phyloP scores from a whole-genome alignment of 2,329 filamentous ascomycete genomes.

The Dichotomopilus funicola region DNA sequence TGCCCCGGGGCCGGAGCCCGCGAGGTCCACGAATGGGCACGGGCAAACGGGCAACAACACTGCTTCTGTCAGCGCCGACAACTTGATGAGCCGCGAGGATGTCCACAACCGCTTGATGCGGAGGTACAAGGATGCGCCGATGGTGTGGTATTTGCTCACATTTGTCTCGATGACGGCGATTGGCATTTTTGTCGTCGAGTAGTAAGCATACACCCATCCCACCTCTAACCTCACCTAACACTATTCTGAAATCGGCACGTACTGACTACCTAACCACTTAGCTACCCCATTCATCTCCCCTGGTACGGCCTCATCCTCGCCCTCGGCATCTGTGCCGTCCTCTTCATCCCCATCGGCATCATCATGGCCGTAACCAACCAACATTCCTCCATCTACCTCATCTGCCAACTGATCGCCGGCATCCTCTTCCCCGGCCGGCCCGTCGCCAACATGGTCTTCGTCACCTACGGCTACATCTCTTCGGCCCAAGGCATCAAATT shows the following conservation, averaged over 20 bases:
- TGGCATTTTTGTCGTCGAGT: conserved; percentile 79
- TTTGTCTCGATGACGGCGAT: conserved; percentile 70
- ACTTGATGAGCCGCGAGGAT: conserved; percentile 65
- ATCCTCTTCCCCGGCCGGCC: conserved; percentile 76
- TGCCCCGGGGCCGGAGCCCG: conserved; percentile 12
- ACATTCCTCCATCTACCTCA: conserved; percentile 78
- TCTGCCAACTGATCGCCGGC: conserved; percentile 80
- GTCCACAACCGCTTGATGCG: conserved; percentile 80
- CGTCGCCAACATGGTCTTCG: conserved; percentile 89
- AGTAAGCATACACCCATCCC: conserved; percentile 45
- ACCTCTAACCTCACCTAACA: neutral
- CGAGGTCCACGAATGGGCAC: conserved; percentile 7
- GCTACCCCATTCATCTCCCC: conserved; percentile 72
- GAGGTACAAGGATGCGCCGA: conserved; percentile 72
- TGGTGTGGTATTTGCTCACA: conserved; percentile 73
- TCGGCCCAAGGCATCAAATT: conserved; percentile 87
- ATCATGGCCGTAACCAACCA: conserved; percentile 92
- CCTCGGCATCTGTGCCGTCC: conserved; percentile 67
- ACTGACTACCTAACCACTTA: conserved; percentile 28
- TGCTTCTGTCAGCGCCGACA: conserved; percentile 34
- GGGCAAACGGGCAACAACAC: conserved; percentile 18
- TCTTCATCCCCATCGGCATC: conserved; percentile 87
- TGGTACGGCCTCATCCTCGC: conserved; percentile 82
- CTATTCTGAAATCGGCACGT: neutral
- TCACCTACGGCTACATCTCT: conserved; percentile 85